These are phyloP conservation scores for Cercospora sp. DNA, from an alignment of 2,329 filamentous ascomycete genomes.

Conservation along the genomic window DNA sequence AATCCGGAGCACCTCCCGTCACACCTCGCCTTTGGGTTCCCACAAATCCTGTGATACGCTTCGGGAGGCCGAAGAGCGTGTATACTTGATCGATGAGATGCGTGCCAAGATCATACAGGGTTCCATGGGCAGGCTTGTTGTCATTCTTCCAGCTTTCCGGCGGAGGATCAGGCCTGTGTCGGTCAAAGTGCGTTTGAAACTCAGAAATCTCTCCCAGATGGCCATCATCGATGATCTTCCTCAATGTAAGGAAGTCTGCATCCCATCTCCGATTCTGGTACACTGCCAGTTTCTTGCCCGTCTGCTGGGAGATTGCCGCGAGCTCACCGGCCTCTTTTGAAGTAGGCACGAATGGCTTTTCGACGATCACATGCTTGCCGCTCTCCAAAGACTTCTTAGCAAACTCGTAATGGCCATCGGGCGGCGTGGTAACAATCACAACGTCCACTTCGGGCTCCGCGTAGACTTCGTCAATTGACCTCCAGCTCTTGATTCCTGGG, in stretches of 20 bases:
- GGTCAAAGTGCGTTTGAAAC: slow-evolving; percentile 79
- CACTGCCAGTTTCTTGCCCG: slow-evolving; percentile 47
- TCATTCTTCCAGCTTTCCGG: slow-evolving; percentile 65
- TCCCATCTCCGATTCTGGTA: slow-evolving; percentile 71
- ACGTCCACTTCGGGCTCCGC: slow-evolving; percentile 66
- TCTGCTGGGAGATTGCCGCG: slow-evolving; percentile 43
- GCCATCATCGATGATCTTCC: slow-evolving; percentile 60
- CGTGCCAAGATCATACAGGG: slow-evolving; percentile 71
- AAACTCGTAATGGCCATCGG: slow-evolving; percentile 68
- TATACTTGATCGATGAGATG: slow-evolving; percentile 77
- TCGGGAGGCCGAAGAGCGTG: slow-evolving; percentile 67
- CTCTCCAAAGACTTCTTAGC: slow-evolving; percentile 64
- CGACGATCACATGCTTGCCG: slow-evolving; percentile 76
- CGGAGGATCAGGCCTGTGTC: slow-evolving; percentile 62
- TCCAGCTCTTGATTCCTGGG: slow-evolving; percentile 64
- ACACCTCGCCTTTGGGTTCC: slow-evolving; percentile 63
- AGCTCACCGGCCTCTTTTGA: slow-evolving; percentile 66
- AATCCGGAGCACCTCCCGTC: slow-evolving; percentile 54
- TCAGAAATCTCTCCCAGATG: slow-evolving; percentile 71
- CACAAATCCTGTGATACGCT: slow-evolving; percentile 66
- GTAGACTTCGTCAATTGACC: slow-evolving; percentile 61
- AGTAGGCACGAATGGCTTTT: slow-evolving; percentile 80
- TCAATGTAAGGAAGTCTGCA: slow-evolving; percentile 70
- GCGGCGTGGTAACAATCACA: slow-evolving; percentile 70
- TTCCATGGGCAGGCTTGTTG: slow-evolving; percentile 64